Conservation (phyloP, 257 asterid genomes). For the Echium plantagineum region DNA sequence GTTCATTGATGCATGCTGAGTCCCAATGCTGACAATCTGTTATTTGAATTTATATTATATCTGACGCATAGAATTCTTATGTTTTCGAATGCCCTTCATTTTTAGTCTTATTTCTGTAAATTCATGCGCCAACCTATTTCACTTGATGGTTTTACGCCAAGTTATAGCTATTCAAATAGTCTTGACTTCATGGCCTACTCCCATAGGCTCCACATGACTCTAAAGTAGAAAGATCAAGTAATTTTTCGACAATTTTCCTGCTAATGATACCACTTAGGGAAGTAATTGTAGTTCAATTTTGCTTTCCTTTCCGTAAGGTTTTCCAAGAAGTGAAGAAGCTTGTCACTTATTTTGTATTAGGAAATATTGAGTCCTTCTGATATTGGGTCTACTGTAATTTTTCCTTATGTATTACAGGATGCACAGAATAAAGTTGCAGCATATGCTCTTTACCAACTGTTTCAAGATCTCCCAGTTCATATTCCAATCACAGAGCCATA, state of each 20-base stretch:
- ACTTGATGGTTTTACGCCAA: background rate
- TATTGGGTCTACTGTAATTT: too few relatives aligned
- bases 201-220: background rate
- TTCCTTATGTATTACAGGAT: conserved; percentile 40
- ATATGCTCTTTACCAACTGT: conserved; percentile 71
- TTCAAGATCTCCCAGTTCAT: conserved; percentile 82
- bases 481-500: conserved; percentile 77
- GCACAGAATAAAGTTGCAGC: conserved; percentile 92
- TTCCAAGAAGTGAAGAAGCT: background rate
- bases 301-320: background rate
- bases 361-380: background rate
- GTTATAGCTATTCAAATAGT: too few relatives aligned
- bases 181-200: too few relatives aligned
- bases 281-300: background rate
- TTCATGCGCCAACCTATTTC: background rate
- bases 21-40: too few relatives aligned
- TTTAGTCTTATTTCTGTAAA: background rate
- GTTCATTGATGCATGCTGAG: too few relatives aligned
- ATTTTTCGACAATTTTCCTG: background rate
- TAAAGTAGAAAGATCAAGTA: background rate
- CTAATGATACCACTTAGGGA: background rate
- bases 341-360: background rate
- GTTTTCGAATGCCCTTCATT: background rate
- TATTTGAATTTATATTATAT: too few relatives aligned
- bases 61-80: background rate